phyloP scores from a whole-genome alignment of 441 rosid genomes.

The Arabidopsis lyrata region DNA sequence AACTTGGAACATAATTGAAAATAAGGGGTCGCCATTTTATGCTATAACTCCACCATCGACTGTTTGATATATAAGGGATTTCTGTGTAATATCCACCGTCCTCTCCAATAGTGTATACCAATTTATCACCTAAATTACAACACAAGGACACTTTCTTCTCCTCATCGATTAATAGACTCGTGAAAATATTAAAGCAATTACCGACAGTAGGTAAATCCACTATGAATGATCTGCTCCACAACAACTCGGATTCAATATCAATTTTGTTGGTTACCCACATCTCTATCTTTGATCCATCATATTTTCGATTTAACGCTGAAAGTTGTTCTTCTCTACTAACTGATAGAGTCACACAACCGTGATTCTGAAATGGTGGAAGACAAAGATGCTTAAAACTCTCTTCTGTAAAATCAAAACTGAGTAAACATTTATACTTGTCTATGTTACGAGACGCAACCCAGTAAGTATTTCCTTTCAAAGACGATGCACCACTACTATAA shows the following conservation, averaged over 20 bases:
- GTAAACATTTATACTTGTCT: background rate
- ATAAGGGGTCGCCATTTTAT: background rate
- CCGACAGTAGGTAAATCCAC: background rate
- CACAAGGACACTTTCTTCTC: slow-evolving; percentile 29
- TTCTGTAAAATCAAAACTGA: slow-evolving; percentile 10
- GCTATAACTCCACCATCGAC: background rate
- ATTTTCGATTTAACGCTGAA: background rate
- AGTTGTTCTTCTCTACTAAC: slow-evolving; percentile 32
- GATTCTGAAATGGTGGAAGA: background rate
- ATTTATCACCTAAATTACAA: background rate
- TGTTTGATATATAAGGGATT: background rate
- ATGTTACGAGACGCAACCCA: background rate
- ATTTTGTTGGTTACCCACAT: slow-evolving; percentile 12
- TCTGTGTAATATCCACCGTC: background rate
- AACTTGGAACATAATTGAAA: slow-evolving; percentile 15
- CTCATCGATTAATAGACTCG: background rate
- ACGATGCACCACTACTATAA: background rate
- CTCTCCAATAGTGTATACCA: background rate
- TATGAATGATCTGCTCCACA: slow-evolving; percentile 2
- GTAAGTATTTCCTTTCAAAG: slow-evolving; percentile 13
- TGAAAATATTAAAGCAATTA: rapidly evolving
- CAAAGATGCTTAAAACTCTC: background rate
- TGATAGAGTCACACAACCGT: background rate
- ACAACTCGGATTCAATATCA: background rate
- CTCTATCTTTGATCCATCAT: background rate